Base-by-base conservation (phyloP, 2,329 filamentous ascomycete species). In the Trichoderma pleuroti region DNA sequence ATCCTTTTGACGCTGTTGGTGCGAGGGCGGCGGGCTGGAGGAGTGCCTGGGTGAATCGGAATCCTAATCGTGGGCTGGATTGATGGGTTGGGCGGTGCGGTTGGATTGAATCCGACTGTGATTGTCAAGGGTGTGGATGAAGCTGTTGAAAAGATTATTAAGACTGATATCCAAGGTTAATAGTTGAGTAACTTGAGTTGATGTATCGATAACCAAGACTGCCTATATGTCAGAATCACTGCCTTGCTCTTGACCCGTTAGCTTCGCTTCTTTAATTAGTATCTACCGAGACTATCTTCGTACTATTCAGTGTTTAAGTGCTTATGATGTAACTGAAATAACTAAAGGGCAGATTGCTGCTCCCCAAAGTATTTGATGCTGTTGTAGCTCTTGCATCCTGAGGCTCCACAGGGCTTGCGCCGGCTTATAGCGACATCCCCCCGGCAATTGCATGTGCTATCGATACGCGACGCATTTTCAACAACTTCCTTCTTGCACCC, bases 1-100 rank as follows among this genome's bases (percentile, higher is more conserved):
- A 94, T 76, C 89, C 92, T 3, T 94, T 94, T 77, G 92, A 94
- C 77, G 82, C 91, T 18, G 85, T 89, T 0, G 92, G 92, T 0
- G 89, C 91, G 1, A 84, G 84, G 72, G 83, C 83, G 1, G 83
- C 85, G 6, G 91, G 91, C 0, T 81, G 93, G 80, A 84, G 86
- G 74, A 86, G 88, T 28, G 88, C 85, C 14, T 93, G 90, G 88
- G 86, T 94, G 7, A 90, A 93, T 80, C 82, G 91, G 30, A 79
- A 77, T 16, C 86, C 86, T 0, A 24, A 16, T 5, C 83, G n/a
- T 79, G 10, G 90, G 90, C 3, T 93, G 91, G 91, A 82, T 85
- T 72, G 92, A 94, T 80, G 81, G 80, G 11, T 79, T 92, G 59
- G 85, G 86, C 5, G 83, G 83, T n/a, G 77, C 80, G 32, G 76